These are phyloP conservation scores for Pseudomassariella vexata DNA, from an alignment of 2,329 filamentous ascomycete genomes.

Conservation along the genomic window DNA sequence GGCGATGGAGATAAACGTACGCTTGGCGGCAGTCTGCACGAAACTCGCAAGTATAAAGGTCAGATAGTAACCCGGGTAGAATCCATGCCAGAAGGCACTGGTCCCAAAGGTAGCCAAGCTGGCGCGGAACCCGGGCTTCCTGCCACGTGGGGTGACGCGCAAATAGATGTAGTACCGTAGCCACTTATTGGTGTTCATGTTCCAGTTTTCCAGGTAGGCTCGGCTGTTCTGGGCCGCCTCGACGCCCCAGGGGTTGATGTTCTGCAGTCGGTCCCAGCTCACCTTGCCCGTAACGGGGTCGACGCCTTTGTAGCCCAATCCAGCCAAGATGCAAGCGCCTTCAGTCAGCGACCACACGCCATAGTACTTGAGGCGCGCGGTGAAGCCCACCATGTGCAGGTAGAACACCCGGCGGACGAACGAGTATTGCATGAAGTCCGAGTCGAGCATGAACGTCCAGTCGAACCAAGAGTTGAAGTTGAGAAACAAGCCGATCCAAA, in stretches of 20 bases:
- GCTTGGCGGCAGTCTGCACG: slow-evolving; percentile 89
- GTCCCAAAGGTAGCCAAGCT: slow-evolving; percentile 91
- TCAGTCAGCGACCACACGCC: slow-evolving; percentile 92
- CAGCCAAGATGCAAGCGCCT: slow-evolving; percentile 87
- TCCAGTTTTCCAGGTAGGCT: slow-evolving; percentile 88
- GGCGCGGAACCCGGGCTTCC: slow-evolving; percentile 93
- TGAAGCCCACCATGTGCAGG: slow-evolving; percentile 78
- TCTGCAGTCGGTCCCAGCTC: slow-evolving; percentile 82
- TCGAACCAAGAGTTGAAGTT: slow-evolving; percentile 65
- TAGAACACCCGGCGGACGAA: slow-evolving; percentile 71
- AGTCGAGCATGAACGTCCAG: slow-evolving; percentile 55
- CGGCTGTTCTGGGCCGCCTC: slow-evolving; percentile 92
- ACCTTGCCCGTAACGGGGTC: slow-evolving; percentile 80
- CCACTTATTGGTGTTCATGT: slow-evolving; percentile 98
- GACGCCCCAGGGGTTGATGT: slow-evolving; percentile 79
- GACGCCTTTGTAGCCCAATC: slow-evolving; percentile 89
- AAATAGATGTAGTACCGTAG: slow-evolving; percentile 93
- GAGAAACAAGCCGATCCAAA: slow-evolving; percentile 77
- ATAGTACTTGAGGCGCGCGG: slow-evolving; percentile 87
- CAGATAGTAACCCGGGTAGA: slow-evolving; percentile 94
- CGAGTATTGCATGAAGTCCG: slow-evolving; percentile 60
- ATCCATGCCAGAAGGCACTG: slow-evolving; percentile 96
- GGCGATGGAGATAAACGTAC: slow-evolving; percentile 47
- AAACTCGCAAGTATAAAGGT: slow-evolving; percentile 85
- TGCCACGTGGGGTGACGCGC: slow-evolving; percentile 87